These are phyloP conservation scores for Mrakia hoshinonis DNA, from an alignment of 768 basidiomycete genomes.

Conservation along the genomic window DNA sequence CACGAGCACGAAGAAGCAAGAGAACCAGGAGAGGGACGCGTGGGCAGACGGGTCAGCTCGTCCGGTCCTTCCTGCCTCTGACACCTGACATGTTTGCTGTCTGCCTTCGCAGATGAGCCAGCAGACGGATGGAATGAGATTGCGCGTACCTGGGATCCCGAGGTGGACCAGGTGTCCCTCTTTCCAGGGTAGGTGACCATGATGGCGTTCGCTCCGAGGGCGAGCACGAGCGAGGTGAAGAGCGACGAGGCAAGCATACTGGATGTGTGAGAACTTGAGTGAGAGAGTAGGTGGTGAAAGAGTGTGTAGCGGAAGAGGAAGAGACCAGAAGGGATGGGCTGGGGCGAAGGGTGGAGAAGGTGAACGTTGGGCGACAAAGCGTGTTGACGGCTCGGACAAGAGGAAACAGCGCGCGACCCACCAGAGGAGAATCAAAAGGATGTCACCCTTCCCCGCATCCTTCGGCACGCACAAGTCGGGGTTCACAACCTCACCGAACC, in stretches of 20 bases:
- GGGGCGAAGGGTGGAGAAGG: not conserved
- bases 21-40: not conserved
- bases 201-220: constrained; percentile 57
- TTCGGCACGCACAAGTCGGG: too few species aligned
- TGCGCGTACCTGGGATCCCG: constrained; percentile 50
- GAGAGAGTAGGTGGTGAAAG: not conserved
- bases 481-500: too few species aligned
- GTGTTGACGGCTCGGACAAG: not conserved
- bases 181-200: constrained; percentile 50
- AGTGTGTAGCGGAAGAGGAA: not conserved
- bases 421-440: constrained; percentile 84
- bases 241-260: constrained; percentile 23
- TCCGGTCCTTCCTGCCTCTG: not conserved
- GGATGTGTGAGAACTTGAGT: not conserved
- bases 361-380: not conserved
- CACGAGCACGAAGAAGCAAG: constrained; percentile 40
- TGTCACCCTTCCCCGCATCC: constrained; percentile 77
- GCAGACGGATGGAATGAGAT: not conserved
- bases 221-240: constrained; percentile 41
- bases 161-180: constrained; percentile 37
- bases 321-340: not conserved
- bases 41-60: not conserved
- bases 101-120: not conserved
- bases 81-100: not conserved
- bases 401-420: constrained; percentile 35